Evolutionary conservation across 139 green algal species (phyloP).

Genomic region (Yamagishiella unicocca): DNA sequence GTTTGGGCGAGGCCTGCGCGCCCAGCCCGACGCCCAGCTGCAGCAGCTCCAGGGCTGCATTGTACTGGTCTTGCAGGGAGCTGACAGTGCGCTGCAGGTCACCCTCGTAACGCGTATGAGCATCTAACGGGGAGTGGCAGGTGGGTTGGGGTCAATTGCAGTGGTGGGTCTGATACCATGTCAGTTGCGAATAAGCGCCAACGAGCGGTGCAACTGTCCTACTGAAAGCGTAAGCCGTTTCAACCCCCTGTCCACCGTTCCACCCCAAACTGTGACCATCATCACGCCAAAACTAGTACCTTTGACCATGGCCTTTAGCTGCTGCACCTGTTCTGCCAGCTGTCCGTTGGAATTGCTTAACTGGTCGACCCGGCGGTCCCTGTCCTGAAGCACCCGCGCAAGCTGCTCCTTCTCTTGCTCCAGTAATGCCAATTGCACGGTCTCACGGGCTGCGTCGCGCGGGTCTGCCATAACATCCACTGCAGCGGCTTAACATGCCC

Average conservation of each 20-base stretch:
- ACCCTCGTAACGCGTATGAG: not conserved
- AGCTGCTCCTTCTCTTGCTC: not conserved
- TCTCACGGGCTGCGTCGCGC: not conserved
- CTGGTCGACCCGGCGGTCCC: not conserved
- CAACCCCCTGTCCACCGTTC: no score
- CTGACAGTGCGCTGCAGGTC: conserved; percentile 5
- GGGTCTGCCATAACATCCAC: not conserved
- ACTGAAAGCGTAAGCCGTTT: no score
- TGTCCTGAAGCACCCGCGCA: not conserved
- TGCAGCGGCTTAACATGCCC: no score
- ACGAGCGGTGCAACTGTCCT: no score
- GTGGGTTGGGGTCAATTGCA: no score
- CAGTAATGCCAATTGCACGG: not conserved
- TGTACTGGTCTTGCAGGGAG: conserved; percentile 32
- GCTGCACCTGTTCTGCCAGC: not conserved
- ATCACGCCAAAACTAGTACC: no score
- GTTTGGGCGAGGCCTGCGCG: not conserved
- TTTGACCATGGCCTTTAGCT: not conserved
- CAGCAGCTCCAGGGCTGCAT: conserved; percentile 9
- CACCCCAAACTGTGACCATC: no score
- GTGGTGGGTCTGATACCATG: not conserved
- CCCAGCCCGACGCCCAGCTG: not conserved
- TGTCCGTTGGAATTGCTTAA: not conserved
- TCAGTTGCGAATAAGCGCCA: no score
- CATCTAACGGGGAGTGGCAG: not conserved